Evolutionary conservation across 768 basidiomycete species (phyloP).

Genomic region (Austroboletus festivus): DNA sequence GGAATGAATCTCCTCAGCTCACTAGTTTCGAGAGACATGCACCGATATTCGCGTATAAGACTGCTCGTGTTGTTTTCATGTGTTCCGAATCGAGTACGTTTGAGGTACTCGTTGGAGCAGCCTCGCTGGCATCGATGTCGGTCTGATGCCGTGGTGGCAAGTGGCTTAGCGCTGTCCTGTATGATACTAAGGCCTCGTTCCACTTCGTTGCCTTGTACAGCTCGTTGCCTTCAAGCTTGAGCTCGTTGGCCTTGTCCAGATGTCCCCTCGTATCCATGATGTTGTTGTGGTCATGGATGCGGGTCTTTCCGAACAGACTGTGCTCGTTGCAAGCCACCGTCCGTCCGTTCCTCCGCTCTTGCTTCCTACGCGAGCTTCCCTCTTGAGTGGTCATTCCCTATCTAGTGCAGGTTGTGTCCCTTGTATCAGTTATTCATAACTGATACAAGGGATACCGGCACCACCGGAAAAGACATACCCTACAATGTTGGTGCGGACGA

Average conservation of each 20-base stretch:
- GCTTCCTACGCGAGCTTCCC: constrained; percentile 16
- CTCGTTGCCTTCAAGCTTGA: constrained; percentile 76
- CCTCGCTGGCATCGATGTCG: constrained; percentile 10
- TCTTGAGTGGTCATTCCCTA: constrained; percentile 28
- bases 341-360: constrained; percentile 1
- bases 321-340: background rate
- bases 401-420: constrained; percentile 56
- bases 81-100: constrained; percentile 43
- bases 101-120: constrained; percentile 16
- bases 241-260: constrained; percentile 51
- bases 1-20: constrained; percentile 23
- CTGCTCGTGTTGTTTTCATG: constrained; percentile 60
- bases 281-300: background rate
- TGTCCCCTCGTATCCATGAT: constrained; percentile 34
- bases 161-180: constrained; percentile 62
- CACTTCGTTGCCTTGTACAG: constrained; percentile 64
- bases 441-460: no score
- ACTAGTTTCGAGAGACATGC: constrained; percentile 84
- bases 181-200: constrained; percentile 68
- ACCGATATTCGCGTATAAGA: constrained; percentile 83
- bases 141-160: constrained; percentile 50
- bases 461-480: constrained; percentile 47
- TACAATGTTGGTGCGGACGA: constrained; percentile 34
- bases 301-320: background rate
- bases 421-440: constrained; percentile 6